Conservation (phyloP, 1,284 basidiomycete species). For the Laetiporus sulphureus region DNA sequence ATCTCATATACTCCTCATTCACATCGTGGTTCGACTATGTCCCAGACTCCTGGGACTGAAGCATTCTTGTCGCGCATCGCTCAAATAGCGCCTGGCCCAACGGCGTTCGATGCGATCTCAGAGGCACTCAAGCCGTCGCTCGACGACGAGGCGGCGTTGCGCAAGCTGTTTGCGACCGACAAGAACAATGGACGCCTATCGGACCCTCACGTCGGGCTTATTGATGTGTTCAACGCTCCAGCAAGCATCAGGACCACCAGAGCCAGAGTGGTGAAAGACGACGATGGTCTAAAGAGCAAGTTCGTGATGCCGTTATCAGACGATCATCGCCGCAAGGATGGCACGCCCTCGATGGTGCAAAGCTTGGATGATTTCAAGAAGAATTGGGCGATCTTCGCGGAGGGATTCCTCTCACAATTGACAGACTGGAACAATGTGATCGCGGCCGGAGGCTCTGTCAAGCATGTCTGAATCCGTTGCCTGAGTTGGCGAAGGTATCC, state of each 20-base stretch:
- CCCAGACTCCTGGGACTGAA: conserved; percentile 30
- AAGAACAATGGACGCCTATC: conserved; percentile 34
- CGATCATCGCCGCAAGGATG: conserved; percentile 25
- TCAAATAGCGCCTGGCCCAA: conserved; percentile 30
- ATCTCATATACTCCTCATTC: too few species aligned
- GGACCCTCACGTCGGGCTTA: conserved; percentile 46
- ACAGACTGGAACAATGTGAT: conserved; percentile 53
- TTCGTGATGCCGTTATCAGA: conserved; percentile 26
- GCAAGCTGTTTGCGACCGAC: conserved; percentile 49
- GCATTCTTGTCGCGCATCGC: conserved; percentile 36
- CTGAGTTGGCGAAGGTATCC: conserved; percentile 37
- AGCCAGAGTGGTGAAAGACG: conserved; percentile 23
- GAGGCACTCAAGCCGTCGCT: conserved; percentile 39
- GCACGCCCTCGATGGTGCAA: conserved; percentile 36
- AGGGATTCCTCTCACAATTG: conserved; percentile 49
- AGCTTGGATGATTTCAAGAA: conserved; percentile 49
- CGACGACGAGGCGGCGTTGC: conserved; percentile 45
- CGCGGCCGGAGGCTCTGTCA: conserved; percentile 53
- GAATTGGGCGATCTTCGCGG: conserved; percentile 53
- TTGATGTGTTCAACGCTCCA: conserved; percentile 47
- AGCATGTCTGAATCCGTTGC: conserved; percentile 45
- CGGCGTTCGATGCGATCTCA: conserved; percentile 33
- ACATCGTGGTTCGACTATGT: too few species aligned
- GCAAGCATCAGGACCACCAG: conserved; percentile 36
- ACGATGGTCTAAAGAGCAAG: conserved; percentile 20